These are phyloP conservation scores for Crithidia sp. DNA, from an alignment of 208 protist species.

Conservation along the genomic window DNA sequence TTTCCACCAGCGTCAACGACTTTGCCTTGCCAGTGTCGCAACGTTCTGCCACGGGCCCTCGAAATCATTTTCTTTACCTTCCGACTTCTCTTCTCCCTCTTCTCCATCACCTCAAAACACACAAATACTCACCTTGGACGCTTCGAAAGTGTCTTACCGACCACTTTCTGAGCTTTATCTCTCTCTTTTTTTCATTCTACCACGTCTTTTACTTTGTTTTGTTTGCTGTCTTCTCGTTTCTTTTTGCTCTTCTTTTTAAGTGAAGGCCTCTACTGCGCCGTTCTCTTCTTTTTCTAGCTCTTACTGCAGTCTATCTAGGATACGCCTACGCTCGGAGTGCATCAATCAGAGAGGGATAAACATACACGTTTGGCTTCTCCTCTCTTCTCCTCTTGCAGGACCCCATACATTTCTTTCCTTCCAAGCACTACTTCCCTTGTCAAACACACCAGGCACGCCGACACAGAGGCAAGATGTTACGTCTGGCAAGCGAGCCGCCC, in stretches of 20 bases:
- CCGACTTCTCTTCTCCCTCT: not conserved
- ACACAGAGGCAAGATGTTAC: slow-evolving; percentile 12
- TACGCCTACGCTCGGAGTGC: no score
- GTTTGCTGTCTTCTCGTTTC: not conserved
- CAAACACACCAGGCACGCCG: not conserved
- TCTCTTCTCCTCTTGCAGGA: no score
- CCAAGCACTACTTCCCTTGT: not conserved
- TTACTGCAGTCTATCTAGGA: no score
- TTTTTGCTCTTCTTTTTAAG: not conserved
- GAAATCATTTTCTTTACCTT: not conserved
- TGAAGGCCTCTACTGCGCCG: not conserved
- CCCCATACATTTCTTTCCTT: no score
- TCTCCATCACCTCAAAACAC: slow-evolving; percentile 2
- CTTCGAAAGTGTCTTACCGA: no score
- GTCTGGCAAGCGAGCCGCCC: slow-evolving; percentile 15
- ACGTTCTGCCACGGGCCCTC: not conserved
- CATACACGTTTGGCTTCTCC: no score
- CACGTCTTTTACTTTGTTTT: not conserved
- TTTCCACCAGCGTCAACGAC: no score
- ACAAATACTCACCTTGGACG: not conserved
- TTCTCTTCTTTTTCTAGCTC: no score
- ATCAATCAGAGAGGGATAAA: no score
- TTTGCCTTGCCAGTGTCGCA: no score
- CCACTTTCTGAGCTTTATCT: not conserved
- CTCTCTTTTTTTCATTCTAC: not conserved